Percentiles rank a stretch among this genome's conserved stretches.
Conservation (phyloP, 2,329 filamentous ascomycete species). For the Orbilia quercus region DNA sequence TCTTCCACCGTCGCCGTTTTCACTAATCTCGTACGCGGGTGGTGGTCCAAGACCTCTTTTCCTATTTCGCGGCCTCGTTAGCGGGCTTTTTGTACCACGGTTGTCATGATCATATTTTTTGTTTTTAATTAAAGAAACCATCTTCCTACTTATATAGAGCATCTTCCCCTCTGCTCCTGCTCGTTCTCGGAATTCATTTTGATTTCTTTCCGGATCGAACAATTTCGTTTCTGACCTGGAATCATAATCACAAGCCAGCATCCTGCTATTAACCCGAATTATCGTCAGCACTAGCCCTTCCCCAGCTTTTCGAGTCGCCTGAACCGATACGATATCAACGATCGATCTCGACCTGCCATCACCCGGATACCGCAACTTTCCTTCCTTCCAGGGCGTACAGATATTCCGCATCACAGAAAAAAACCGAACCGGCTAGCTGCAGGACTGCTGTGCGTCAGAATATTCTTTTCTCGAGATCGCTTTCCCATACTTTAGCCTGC, state of each 20-base stretch:
- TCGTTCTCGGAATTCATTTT: conserved; percentile 1
- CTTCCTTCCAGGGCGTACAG: conserved; percentile 18
- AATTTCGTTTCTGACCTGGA: conserved; percentile 17
- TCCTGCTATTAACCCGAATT: conserved; percentile 6
- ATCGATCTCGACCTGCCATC: conserved; percentile 21
- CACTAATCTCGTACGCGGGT: conserved; percentile 36
- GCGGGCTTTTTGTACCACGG: conserved; percentile 50
- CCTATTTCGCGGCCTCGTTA: conserved; percentile 28
- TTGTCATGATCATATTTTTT: conserved; percentile 19
- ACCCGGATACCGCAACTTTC: conserved; percentile 9
- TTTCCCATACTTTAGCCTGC: conserved; percentile 26
- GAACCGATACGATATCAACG: conserved; percentile 30
- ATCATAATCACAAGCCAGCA: conserved; percentile 13
- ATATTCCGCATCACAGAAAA: conserved; percentile 3
- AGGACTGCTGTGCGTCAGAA: conserved; percentile 14
- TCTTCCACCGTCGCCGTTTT: conserved; percentile 40
- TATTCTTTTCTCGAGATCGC: conserved; percentile 8
- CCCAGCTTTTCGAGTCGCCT: conserved; percentile 9
- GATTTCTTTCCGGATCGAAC: conserved; percentile 14
- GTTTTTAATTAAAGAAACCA: conserved; percentile 22
- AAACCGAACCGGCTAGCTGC: conserved; percentile 30
- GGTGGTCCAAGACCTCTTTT: conserved; percentile 28
- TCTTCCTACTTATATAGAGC: conserved; percentile 11
- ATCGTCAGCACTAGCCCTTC: conserved; percentile 39
- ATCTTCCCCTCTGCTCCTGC: background rate